A percentile compares a stretch with the other conserved stretches of the same genome.
Conservation (phyloP, 768 basidiomycete genomes). For the Asterophora lycoperdoides region DNA sequence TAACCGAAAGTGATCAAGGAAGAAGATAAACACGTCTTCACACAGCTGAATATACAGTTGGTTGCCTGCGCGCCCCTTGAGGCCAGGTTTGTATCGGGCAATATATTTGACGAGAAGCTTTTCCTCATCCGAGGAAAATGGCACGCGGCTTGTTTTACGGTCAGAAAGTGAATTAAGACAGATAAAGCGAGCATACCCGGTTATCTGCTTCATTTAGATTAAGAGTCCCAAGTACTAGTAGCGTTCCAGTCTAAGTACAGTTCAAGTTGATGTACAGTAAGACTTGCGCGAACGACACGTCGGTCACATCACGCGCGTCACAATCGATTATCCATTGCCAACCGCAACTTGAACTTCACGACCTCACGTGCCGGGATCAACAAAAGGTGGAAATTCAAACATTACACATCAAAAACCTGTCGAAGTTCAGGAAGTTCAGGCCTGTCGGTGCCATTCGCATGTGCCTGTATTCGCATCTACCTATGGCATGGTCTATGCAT, state of each 20-base stretch:
- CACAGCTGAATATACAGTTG: conserved; percentile 38
- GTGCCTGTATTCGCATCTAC: not conserved
- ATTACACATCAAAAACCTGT: too few species aligned
- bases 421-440: too few species aligned
- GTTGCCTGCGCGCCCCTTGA: conserved; percentile 42
- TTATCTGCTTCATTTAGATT: not conserved
- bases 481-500: too few species aligned
- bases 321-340: too few species aligned
- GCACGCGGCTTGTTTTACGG: conserved; percentile 15
- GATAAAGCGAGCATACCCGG: conserved; percentile 4
- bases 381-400: too few species aligned
- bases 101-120: conserved; percentile 41
- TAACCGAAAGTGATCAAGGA: not conserved
- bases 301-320: conserved; percentile 16
- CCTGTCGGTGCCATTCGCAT: too few species aligned
- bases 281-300: conserved; percentile 13
- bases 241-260: too few species aligned
- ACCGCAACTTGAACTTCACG: too few species aligned
- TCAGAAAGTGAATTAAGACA: not conserved
- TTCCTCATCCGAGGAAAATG: conserved; percentile 40
- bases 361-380: too few species aligned
- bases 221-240: too few species aligned
- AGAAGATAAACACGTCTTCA: conserved; percentile 39
- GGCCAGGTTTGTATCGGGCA: conserved; percentile 41
- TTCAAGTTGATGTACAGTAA: too few species aligned